Conservation (phyloP, 805 yeast genomes). For the Torulaspora delbrueckii region DNA sequence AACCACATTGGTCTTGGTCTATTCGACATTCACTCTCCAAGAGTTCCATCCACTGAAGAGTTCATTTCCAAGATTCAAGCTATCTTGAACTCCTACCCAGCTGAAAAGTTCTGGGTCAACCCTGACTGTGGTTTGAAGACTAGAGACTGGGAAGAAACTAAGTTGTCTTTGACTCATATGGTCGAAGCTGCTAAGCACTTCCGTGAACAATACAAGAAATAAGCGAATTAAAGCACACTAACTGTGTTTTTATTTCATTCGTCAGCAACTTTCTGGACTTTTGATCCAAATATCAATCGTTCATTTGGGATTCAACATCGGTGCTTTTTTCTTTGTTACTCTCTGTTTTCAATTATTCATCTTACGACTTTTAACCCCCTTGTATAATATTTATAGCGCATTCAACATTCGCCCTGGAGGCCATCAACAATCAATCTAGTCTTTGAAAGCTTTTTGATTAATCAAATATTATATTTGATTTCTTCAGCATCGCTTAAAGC, state of each 20-base stretch:
- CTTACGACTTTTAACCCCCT: slow-evolving; percentile 10
- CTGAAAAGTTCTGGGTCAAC: slow-evolving; percentile 99
- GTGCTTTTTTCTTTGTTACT: slow-evolving; percentile 24
- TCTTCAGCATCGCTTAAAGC: neutral
- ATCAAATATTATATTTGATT: neutral
- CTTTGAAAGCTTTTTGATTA: neutral
- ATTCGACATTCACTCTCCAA: slow-evolving; percentile 99
- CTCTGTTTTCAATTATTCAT: slow-evolving; percentile 10
- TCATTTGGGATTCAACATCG: slow-evolving; percentile 32
- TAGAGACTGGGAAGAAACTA: slow-evolving; percentile 99
- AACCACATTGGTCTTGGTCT: slow-evolving; percentile 99
- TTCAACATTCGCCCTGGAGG: slow-evolving; percentile 34
- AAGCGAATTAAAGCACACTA: slow-evolving; percentile 10
- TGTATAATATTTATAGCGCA: slow-evolving; percentile 30
- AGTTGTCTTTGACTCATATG: slow-evolving; percentile 93
- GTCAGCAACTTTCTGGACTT: neutral
- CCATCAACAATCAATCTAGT: neutral
- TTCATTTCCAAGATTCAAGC: slow-evolving; percentile 89
- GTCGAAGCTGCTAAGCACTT: slow-evolving; percentile 97
- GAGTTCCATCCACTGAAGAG: slow-evolving; percentile 97
- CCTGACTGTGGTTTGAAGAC: slow-evolving; percentile 99
- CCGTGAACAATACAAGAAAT: slow-evolving; percentile 55
- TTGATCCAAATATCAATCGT: neutral
- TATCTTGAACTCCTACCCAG: slow-evolving; percentile 95
- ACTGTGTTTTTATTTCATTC: slow-evolving; percentile 9